Evolutionary conservation across 148 eudicot genomes (phyloP), one percentile per base, ranked within the genome.

Genomic region (Polygonum maritimum): DNA sequence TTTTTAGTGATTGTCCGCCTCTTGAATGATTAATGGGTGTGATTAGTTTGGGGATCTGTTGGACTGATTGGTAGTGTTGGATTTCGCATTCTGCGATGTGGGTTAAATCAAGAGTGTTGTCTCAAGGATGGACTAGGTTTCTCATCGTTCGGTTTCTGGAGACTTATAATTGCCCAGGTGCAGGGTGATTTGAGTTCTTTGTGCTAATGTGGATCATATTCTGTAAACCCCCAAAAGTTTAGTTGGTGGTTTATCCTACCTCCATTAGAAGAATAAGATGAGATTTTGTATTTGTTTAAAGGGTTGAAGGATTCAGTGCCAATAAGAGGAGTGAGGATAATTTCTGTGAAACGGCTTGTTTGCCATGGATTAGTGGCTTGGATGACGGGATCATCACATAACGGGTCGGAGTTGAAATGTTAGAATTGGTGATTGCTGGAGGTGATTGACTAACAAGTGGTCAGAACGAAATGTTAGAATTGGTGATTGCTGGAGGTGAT

Each of bases 1-100:
- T 8, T 67, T 67, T 67, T 15, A n/a, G 44, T 67, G 44, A 44
- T 67, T 67, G 71, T 36, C 45, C 5, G 44, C 16, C 38, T 67
- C 45, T 15, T 67, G 71, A 35, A 36, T 67, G 45, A 67, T 38
- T 35, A 67, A 14, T 36, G n/a, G 3, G 3, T 63, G 15, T 33
- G 45, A 67, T 36, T 35, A 33, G 6, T 67, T 36, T 67, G 31
- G 31, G 71, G 71, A 67, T 67, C 71, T 67, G 71, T 36, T 67
- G 69, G 19, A 26, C 44, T 67, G 71, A 67, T 67, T 36, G 44
- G 16, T 36, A 36, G 71, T 67, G 21, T 67, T 38, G 71, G 71
- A 67, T 67, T 36, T 19, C 35, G 39, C 33, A 63, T 7, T 57
- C 18, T 33, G 69, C 16, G 69, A 63, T 63, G 69, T 67, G 45